A percentile compares a stretch with the other conserved stretches of the same genome.
Evolutionary conservation across 495 filamentous ascomycete genomes (phyloP).

Genomic region (Neurospora sp.): DNA sequence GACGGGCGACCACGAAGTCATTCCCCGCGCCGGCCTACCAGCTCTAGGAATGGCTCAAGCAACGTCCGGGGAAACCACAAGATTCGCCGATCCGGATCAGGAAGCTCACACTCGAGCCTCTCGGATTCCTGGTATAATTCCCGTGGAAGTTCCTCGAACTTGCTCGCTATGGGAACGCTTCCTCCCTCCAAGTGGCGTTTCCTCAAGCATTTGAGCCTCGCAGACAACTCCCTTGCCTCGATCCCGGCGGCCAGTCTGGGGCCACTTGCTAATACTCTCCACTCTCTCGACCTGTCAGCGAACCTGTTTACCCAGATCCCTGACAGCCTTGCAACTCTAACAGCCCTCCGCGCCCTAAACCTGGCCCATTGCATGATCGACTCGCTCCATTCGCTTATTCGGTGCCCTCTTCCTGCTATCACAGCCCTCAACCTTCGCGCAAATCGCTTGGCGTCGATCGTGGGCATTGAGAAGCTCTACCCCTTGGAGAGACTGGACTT

Average conservation of each 20-base stretch:
- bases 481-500: slow-evolving; percentile 86
- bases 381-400: slow-evolving; percentile 75
- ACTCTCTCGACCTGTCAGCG: slow-evolving; percentile 81
- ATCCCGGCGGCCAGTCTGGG: slow-evolving; percentile 62
- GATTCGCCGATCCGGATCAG: slow-evolving; percentile 76
- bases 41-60: slow-evolving; percentile 57
- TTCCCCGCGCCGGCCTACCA: slow-evolving; percentile 67
- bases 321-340: slow-evolving; percentile 73
- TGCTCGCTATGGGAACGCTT: slow-evolving; percentile 53
- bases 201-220: slow-evolving; percentile 77
- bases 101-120: slow-evolving; percentile 82
- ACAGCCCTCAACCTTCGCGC: slow-evolving; percentile 83
- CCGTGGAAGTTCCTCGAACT: slow-evolving; percentile 60
- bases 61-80: slow-evolving; percentile 55
- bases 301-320: slow-evolving; percentile 89
- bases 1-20: slow-evolving; percentile 53
- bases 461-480: slow-evolving; percentile 79
- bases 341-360: slow-evolving; percentile 77
- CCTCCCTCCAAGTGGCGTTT: slow-evolving; percentile 90
- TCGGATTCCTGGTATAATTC: slow-evolving; percentile 55
- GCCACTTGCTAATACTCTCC: slow-evolving; percentile 75
- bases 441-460: slow-evolving; percentile 80
- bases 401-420: slow-evolving; percentile 85
- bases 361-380: slow-evolving; percentile 96
- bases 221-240: slow-evolving; percentile 80